Percentiles rank a stretch among this genome's conserved stretches.
These are phyloP conservation scores for Scenedesmus sp. DNA, from an alignment of 163 green algal species.

Conservation along the genomic window DNA sequence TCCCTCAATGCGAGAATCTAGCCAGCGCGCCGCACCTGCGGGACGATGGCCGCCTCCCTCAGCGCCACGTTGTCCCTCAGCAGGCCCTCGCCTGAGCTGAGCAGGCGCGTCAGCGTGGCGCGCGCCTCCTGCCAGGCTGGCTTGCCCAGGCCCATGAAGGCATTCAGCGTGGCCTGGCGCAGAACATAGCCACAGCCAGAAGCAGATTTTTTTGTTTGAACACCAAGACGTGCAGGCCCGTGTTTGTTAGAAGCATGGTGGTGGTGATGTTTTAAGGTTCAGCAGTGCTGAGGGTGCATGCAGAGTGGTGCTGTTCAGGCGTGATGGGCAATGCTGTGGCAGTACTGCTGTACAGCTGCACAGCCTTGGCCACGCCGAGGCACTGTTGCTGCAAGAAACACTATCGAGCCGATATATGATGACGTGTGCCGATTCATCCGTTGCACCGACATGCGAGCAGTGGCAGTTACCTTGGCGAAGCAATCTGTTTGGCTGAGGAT, in stretches of 20 bases:
- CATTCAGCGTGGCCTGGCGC: conserved; percentile 83
- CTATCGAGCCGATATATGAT: background rate
- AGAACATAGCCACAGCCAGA: background rate
- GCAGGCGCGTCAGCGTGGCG: conserved; percentile 68
- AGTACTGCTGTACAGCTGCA: conserved; percentile 5
- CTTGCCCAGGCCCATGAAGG: conserved; percentile 85
- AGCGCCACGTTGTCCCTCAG: conserved; percentile 80
- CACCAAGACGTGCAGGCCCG: too few species aligned
- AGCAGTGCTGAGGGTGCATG: background rate
- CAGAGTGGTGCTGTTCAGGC: background rate
- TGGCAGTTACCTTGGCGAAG: conserved; percentile 62
- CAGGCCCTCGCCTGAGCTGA: conserved; percentile 65
- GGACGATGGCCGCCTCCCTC: conserved; percentile 52
- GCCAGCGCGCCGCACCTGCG: conserved; percentile 39
- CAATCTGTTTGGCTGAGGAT: conserved; percentile 56
- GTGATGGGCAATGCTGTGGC: background rate
- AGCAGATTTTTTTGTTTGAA: background rate
- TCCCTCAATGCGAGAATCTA: too few species aligned
- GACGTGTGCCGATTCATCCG: too few species aligned
- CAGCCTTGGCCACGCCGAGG: background rate
- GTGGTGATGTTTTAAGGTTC: too few species aligned
- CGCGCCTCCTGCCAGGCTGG: conserved; percentile 81
- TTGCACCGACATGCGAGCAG: background rate
- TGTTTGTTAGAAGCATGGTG: too few species aligned
- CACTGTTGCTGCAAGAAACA: background rate